These are phyloP conservation scores for Rhexocercosporidium sp. DNA, from an alignment of 2,329 filamentous ascomycete genomes.

Conservation along the genomic window DNA sequence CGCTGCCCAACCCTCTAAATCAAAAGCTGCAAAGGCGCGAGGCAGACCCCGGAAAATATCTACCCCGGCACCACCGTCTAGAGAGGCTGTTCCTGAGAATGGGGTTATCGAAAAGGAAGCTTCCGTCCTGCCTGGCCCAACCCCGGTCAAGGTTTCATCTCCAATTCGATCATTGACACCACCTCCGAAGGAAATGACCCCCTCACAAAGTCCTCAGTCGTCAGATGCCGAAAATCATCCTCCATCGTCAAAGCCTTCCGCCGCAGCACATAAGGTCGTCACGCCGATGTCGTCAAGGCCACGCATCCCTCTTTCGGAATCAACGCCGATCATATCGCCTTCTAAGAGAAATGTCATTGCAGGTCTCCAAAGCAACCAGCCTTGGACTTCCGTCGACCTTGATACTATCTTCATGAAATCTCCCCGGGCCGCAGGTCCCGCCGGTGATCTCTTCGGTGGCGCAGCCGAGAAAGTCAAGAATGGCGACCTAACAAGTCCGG, in stretches of 20 bases:
- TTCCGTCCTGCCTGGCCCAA: constrained; percentile 3
- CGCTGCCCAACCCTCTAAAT: constrained; percentile 16
- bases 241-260: constrained; percentile 67
- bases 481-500: constrained; percentile 70
- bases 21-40: constrained; percentile 27
- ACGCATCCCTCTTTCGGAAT: constrained; percentile 53
- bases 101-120: neutral
- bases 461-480: constrained; percentile 57
- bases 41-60: constrained; percentile 28
- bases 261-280: constrained; percentile 26
- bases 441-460: constrained; percentile 43
- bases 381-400: constrained; percentile 79
- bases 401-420: constrained; percentile 68
- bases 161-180: constrained; percentile 48
- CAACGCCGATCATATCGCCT: constrained; percentile 59
- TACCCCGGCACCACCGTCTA: neutral
- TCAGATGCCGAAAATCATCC: constrained; percentile 83
- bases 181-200: constrained; percentile 60
- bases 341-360: constrained; percentile 63
- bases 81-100: constrained; percentile 10
- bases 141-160: constrained; percentile 16
- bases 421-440: constrained; percentile 43
- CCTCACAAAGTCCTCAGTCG: constrained; percentile 73
- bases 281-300: constrained; percentile 44
- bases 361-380: constrained; percentile 58